A percentile compares a stretch with the other conserved stretches of the same genome.
phyloP scores from a whole-genome alignment of 2,329 filamentous ascomycete genomes.

The Trichoderma sp. region DNA sequence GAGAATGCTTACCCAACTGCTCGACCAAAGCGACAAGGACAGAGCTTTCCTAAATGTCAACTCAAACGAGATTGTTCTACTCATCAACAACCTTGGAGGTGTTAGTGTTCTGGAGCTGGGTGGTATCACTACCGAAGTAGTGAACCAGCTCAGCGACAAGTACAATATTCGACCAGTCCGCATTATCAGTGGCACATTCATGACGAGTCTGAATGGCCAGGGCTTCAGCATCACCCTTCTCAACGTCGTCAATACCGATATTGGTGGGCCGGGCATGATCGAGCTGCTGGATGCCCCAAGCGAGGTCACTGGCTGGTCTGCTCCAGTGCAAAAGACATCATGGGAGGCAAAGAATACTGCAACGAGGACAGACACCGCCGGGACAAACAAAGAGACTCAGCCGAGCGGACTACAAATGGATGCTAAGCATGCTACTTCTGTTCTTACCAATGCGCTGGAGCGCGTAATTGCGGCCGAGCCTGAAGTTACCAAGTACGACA shows the following conservation, averaged over 20 bases:
- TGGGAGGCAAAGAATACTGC: conserved; percentile 59
- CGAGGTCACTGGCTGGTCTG: conserved; percentile 69
- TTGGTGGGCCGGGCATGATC: conserved; percentile 61
- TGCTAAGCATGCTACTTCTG: conserved; percentile 45
- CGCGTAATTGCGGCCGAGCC: conserved; percentile 65
- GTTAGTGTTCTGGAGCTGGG: conserved; percentile 71
- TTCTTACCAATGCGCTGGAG: conserved; percentile 57
- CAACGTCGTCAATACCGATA: conserved; percentile 59
- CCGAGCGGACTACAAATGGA: conserved; percentile 55
- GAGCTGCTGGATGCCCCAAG: conserved; percentile 67
- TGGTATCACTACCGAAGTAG: conserved; percentile 68
- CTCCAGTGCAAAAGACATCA: conserved; percentile 59
- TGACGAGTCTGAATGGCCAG: conserved; percentile 74
- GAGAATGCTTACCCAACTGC: conserved; percentile 67
- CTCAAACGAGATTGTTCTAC: conserved; percentile 62
- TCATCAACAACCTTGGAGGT: conserved; percentile 75
- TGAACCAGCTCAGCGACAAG: conserved; percentile 56
- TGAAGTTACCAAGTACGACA: conserved; percentile 71
- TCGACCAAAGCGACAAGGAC: conserved; percentile 65
- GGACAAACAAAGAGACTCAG: conserved; percentile 35
- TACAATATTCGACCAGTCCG: conserved; percentile 63
- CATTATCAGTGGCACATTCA: conserved; percentile 68
- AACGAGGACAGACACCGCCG: conserved; percentile 42
- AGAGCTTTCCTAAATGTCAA: conserved; percentile 66
- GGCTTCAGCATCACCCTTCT: conserved; percentile 73